phyloP scores from a whole-genome alignment of 208 protist genomes.

The Wallacemonas sp. region DNA sequence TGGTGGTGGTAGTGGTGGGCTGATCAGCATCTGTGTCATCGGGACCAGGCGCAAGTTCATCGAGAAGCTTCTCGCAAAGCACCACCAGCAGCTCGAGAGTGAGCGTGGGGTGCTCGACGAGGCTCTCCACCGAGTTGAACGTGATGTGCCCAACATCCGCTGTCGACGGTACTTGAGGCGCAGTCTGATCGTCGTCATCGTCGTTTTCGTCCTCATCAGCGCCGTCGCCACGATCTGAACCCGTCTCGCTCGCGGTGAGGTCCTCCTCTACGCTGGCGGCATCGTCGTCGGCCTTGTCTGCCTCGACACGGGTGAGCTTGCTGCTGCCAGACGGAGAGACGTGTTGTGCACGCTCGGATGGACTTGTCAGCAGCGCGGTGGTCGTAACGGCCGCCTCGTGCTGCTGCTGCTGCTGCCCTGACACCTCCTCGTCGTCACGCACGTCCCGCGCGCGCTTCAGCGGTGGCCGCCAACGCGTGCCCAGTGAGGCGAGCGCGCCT shows the following conservation, averaged over 20 bases:
- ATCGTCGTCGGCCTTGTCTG: not conserved
- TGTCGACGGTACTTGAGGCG: no score
- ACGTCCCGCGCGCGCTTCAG: no score
- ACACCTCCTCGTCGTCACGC: no score
- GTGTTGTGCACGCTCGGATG: no score
- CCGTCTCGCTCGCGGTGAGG: not conserved
- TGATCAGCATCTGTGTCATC: not conserved
- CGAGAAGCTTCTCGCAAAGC: slow-evolving; percentile 33
- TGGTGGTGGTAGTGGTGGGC: not conserved
- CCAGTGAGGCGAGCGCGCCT: no score
- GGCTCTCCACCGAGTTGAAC: slow-evolving; percentile 13
- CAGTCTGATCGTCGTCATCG: not conserved
- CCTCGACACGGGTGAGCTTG: no score
- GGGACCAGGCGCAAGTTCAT: slow-evolving; percentile 13
- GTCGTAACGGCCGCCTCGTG: no score
- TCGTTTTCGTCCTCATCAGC: not conserved
- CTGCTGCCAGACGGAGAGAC: no score
- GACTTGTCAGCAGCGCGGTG: no score
- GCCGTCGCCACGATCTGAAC: no score
- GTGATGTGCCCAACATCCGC: not conserved
- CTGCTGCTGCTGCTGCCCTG: no score
- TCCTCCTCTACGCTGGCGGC: not conserved
- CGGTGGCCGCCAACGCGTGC: no score
- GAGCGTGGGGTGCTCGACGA: slow-evolving; percentile 27
- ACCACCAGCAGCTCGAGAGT: slow-evolving; percentile 31